A percentile compares a stretch with the other conserved stretches of the same genome.
These are phyloP conservation scores for Lonicera japonica DNA, from an alignment of 129 eudicot species.

Conservation along the genomic window DNA sequence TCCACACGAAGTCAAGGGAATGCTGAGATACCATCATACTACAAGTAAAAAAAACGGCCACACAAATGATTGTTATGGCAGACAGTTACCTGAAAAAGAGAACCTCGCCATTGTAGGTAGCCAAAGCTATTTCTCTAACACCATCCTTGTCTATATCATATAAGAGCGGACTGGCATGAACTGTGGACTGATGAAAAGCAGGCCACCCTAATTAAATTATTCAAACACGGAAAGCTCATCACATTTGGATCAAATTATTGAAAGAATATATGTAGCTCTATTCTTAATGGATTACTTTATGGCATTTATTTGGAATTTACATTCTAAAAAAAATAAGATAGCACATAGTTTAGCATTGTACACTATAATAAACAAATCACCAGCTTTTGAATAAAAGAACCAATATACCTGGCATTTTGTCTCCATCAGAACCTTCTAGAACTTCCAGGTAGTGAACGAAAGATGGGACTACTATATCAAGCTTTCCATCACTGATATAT, in stretches of 20 bases:
- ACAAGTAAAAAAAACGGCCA: background rate
- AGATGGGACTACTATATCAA: conserved; percentile 92
- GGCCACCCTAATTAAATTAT: conserved; percentile 80
- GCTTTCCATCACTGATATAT: conserved; percentile 86
- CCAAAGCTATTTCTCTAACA: conserved; percentile 95
- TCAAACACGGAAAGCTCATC: conserved; percentile 1
- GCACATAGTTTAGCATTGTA: background rate
- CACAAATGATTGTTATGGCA: conserved; percentile 1
- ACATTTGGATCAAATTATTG: background rate
- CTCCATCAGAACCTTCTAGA: conserved; percentile 98
- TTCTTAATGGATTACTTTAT: background rate
- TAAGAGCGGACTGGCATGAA: conserved; percentile 94
- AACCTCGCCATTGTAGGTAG: conserved; percentile 96
- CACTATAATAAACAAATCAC: background rate
- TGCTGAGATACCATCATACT: background rate
- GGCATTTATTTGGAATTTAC: background rate
- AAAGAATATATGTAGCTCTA: conserved; percentile 1
- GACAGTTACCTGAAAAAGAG: conserved; percentile 79
- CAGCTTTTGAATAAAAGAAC: conserved; percentile 1
- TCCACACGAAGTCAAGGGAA: conserved; percentile 6
- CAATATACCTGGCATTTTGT: conserved; percentile 83
- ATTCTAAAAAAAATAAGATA: conserved; percentile 1
- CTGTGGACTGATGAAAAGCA: conserved; percentile 97
- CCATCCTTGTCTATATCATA: conserved; percentile 99
- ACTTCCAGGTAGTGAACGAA: conserved; percentile 98